Conservation (phyloP, 768 basidiomycete genomes). For the Mycena latifolia region DNA sequence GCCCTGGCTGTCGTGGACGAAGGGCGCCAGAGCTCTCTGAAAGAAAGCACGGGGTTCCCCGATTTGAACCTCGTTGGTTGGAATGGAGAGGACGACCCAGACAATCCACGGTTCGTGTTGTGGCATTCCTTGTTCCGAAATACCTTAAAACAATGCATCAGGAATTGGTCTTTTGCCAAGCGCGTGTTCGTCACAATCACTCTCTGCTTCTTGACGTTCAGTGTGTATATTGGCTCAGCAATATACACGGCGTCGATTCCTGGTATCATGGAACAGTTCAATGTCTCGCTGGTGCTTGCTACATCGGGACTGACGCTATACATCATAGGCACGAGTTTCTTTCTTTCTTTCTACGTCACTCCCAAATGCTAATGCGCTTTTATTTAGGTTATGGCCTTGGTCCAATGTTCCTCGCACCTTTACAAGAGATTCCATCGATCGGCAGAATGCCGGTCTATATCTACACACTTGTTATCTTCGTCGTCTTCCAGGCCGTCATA, state of each 20-base stretch:
- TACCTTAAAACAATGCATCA: no score
- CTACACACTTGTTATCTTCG: constrained; percentile 43
- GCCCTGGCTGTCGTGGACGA: no score
- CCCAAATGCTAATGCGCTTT: no score
- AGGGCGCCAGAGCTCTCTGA: no score
- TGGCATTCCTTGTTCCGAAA: no score
- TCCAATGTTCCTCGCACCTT: constrained; percentile 43
- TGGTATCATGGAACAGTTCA: constrained; percentile 40
- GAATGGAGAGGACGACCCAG: no score
- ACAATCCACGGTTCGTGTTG: no score
- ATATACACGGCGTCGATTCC: constrained; percentile 48
- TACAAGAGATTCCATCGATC: constrained; percentile 21
- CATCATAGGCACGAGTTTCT: constrained; percentile 46
- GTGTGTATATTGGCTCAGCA: constrained; percentile 49
- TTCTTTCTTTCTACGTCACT: no score
- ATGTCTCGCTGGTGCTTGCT: constrained; percentile 42
- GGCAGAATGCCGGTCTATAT: constrained; percentile 27
- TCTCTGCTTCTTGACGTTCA: constrained; percentile 47
- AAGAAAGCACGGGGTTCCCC: no score
- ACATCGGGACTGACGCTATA: no score
- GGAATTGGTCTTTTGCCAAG: constrained; percentile 47
- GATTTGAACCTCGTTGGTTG: no score
- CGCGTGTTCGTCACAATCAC: constrained; percentile 46
- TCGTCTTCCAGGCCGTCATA: constrained; percentile 48
- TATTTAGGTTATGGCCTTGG: constrained; percentile 39